These are phyloP conservation scores for Colletotrichum sp. DNA, from an alignment of 2,329 filamentous ascomycete genomes.

Conservation along the genomic window DNA sequence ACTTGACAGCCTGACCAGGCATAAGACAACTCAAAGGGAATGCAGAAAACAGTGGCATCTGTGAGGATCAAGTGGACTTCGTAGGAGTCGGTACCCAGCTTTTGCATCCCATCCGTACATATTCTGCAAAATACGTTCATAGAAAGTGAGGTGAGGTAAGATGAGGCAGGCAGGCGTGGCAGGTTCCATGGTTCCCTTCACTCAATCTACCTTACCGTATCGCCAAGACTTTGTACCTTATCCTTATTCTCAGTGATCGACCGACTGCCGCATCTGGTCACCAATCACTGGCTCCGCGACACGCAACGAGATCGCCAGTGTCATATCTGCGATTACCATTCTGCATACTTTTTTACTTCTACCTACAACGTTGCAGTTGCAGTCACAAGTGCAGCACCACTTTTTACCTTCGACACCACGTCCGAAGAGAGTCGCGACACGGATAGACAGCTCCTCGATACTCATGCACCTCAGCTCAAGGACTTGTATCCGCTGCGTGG, in stretches of 20 bases:
- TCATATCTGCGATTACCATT: neutral
- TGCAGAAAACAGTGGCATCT: neutral
- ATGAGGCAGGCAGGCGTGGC: neutral
- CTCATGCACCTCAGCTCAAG: neutral
- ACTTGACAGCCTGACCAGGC: neutral
- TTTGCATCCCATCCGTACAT: neutral
- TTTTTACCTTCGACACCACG: neutral
- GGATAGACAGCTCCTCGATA: neutral
- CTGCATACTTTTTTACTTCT: neutral
- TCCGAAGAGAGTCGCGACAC: neutral
- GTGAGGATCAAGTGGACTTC: neutral
- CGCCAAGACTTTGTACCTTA: conserved; percentile 2
- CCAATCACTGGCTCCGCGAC: neutral
- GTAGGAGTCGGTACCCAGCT: neutral
- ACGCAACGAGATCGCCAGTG: neutral
- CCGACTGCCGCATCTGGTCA: conserved; percentile 2
- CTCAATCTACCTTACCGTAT: neutral
- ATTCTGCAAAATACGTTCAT: neutral
- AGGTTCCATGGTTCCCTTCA: neutral
- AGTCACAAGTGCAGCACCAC: neutral
- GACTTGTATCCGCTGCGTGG: neutral
- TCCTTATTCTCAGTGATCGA: conserved; percentile 9
- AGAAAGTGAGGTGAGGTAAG: neutral
- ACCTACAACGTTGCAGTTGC: neutral
- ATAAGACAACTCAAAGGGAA: neutral